Percentiles rank a stretch among this genome's conserved stretches.
Evolutionary conservation across 192 early-diverging fungal genomes (phyloP).

Genomic region (Chytriomyces confervae): DNA sequence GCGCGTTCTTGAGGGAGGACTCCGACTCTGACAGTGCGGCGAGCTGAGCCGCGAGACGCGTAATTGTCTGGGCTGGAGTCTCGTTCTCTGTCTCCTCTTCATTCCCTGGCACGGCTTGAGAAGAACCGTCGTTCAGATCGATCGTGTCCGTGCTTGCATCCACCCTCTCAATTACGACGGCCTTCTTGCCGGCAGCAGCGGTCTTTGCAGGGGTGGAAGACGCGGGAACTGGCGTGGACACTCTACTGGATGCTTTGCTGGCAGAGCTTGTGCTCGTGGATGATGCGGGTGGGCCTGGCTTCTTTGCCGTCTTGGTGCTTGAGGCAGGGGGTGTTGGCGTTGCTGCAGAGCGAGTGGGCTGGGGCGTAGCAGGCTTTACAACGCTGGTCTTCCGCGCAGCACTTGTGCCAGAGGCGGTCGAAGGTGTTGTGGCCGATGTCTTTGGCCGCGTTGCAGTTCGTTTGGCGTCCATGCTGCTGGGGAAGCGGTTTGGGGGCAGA

Average conservation of each 20-base stretch:
- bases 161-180: background rate
- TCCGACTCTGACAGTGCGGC: background rate
- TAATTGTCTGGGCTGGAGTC: background rate
- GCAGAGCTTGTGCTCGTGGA: background rate
- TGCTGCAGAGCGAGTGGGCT: background rate
- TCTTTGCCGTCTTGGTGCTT: background rate
- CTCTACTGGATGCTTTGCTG: background rate
- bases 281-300: background rate
- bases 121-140: background rate
- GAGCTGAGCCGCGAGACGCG: constrained; percentile 3
- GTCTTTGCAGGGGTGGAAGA: background rate
- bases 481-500: no score
- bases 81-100: background rate
- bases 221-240: constrained; percentile 1
- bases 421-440: background rate
- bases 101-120: background rate
- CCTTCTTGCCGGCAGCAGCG: background rate
- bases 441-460: background rate
- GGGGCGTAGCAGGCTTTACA: background rate
- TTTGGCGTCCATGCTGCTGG: no score
- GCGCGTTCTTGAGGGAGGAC: background rate
- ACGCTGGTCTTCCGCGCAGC: background rate
- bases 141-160: constrained; percentile 26
- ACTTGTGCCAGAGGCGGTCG: background rate
- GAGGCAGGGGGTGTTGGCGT: background rate